Evolutionary conservation across 164 flowering plant species (phyloP), one percentile per base, ranked within the genome.

Genomic region (Sextonia rubra): DNA sequence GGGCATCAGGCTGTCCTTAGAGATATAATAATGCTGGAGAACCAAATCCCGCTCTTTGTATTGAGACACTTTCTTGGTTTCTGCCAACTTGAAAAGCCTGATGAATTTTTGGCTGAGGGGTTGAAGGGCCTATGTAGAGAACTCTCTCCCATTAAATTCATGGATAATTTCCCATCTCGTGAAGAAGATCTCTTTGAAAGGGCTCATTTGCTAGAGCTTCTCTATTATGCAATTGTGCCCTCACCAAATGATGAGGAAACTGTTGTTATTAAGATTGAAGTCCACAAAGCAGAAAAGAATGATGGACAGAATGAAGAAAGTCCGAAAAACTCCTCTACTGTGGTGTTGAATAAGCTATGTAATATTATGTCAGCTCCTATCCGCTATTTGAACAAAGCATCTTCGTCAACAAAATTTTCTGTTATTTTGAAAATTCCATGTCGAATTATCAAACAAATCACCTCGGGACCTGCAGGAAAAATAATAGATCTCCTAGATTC

Each of bases 121-220:
- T n/a, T n/a, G n/a, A n/a, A n/a, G n/a, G n/a, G n/a, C n/a, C n/a
- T n/a, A n/a, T n/a, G n/a, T n/a, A n/a, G n/a, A n/a, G n/a, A n/a
- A n/a, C 15, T 61, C 9, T 61, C 64, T n/a, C 64, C 64, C 12
- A 5, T 61, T 11, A 61, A 61, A 22, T 12, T 12, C 27, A 61
- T 56, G 56, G 20, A 22, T 25, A 29, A 23, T 47, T 68, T 18
- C 18, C 17, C 29, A 20, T 66, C 69, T 26, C 15, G 12, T 15
- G 62, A 69, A 55, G 27, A 25, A 18, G 72, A 69, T 1, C 47
- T 58, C 55, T 48, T 11, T 12, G 27, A 15, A 9, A 22, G 60
- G 26, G 26, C n/a, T 11, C 77, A 74, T 29, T 27, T 74, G 66
- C 63, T 74, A 4, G 71, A 74, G 15, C 49, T 69, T 29, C 27